Base-by-base conservation (phyloP, 768 basidiomycete species). In the Leccinum rimulosum region DNA sequence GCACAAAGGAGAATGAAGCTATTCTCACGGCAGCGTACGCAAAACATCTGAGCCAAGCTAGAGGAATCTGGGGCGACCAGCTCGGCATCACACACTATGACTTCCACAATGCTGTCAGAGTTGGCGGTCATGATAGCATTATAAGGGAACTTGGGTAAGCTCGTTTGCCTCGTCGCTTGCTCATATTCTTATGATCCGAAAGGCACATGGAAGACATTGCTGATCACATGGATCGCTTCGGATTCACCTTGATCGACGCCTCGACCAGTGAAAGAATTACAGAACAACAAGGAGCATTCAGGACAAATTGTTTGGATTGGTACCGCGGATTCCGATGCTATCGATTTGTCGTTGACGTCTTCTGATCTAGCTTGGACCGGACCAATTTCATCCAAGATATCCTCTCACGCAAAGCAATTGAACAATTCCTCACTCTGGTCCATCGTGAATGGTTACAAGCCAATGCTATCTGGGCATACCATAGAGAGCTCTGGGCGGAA, bases 341-440 rank as follows among this genome's bases (percentile, higher is more conserved):
- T 30, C 22, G 6, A 25, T 52, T 31, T 50, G 19, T 12, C 35
- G 27, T 45, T 65, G 57, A 64, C 52, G 9, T 28, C 58, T 47
- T 45, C 31, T 52, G 55, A 28, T 59, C 60, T 52, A 97, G 97
- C 72, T 77, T 99, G 63, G 96, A 99, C 68, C 87, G 97, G 40
- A 99, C 97, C 4, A 99, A 99, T 72, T 96, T 98, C 64, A 88
- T 97, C 1, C 92, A 99, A 74, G 96, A 98, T 68, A 93, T 97
- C 66, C 78, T 98, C 48, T 96, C 95, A 4, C 83, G 89, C 12
- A 82, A 82, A 45, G 85, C 88, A 0, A 78, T 98, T 15, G 89
- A 94, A 67, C 84, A 91, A 61, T 98, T 93, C 69, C 82, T 98
- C 36, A 71, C 80, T 45, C 86, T 93, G 40, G 84, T 91, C 52